Percentiles rank a stretch among this genome's conserved stretches.
phyloP scores from a whole-genome alignment of 345 rosid genomes.

The Syzygium aqueum region DNA sequence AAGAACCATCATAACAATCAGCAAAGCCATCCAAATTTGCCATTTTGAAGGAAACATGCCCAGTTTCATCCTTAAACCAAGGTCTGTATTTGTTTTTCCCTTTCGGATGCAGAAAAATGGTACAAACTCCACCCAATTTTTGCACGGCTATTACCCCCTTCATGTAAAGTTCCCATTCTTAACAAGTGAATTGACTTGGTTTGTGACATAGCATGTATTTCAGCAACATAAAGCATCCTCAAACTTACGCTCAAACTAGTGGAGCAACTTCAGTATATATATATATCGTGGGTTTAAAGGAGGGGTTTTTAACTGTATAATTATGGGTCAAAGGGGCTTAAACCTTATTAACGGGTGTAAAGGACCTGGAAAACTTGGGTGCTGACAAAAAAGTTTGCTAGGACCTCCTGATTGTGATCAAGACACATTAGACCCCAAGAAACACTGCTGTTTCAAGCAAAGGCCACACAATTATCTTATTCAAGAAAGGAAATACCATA shows the following conservation, averaged over 20 bases:
- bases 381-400: not conserved
- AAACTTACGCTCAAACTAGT: not conserved
- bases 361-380: not conserved
- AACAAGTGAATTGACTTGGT: not conserved
- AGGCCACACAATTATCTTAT: not conserved
- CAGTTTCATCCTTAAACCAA: not conserved
- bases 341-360: not conserved
- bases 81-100: not conserved
- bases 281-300: not conserved
- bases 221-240: not conserved
- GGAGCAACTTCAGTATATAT: not conserved
- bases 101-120: not conserved
- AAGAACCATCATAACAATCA: not conserved
- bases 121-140: not conserved
- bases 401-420: not conserved
- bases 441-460: not conserved
- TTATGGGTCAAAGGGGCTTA: not conserved
- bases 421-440: not conserved
- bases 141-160: not conserved
- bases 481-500: not conserved
- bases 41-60: not conserved
- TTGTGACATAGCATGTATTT: not conserved
- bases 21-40: not conserved
- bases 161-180: not conserved
- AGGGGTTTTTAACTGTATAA: not conserved